Evolutionary conservation across 169 alveolate genomes (phyloP).

Genomic region (Plasmodium berghei): DNA sequence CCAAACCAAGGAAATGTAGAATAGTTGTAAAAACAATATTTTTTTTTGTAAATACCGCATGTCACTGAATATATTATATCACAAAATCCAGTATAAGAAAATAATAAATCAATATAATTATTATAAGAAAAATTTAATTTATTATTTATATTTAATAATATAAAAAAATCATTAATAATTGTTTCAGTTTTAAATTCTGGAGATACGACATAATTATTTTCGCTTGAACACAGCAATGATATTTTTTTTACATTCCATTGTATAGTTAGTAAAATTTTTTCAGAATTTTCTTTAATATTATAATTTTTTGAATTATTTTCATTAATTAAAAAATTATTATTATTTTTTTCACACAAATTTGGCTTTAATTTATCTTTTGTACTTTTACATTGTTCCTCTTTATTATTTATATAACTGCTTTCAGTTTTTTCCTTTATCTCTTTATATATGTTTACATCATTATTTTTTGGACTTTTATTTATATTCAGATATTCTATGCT

Average conservation of each 20-base stretch:
- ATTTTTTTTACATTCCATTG: conserved; percentile 68
- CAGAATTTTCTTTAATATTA: not conserved
- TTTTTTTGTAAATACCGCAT: conserved; percentile 42
- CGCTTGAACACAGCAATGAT: conserved; percentile 28
- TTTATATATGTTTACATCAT: too few species aligned
- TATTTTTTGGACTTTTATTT: too few species aligned
- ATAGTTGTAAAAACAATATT: conserved; percentile 18
- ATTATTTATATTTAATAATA: conserved; percentile 36
- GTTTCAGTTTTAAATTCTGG: conserved; percentile 71
- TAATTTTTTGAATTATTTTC: not conserved
- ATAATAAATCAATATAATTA: conserved; percentile 25
- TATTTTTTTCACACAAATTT: too few species aligned
- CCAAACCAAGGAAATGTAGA: conserved; percentile 67
- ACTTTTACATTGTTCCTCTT: too few species aligned
- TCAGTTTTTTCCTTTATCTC: too few species aligned
- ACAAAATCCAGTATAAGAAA: conserved; percentile 74
- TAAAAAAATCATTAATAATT: conserved; percentile 29
- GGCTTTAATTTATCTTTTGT: too few species aligned
- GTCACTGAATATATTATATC: conserved; percentile 57
- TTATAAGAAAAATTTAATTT: not conserved
- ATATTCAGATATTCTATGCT: too few species aligned
- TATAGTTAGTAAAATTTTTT: conserved; percentile 36
- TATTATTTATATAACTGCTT: too few species aligned
- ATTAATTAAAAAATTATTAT: too few species aligned
- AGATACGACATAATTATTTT: conserved; percentile 52